Base-by-base conservation (phyloP, 768 basidiomycete species). In the Melanogaster broomeanus region DNA sequence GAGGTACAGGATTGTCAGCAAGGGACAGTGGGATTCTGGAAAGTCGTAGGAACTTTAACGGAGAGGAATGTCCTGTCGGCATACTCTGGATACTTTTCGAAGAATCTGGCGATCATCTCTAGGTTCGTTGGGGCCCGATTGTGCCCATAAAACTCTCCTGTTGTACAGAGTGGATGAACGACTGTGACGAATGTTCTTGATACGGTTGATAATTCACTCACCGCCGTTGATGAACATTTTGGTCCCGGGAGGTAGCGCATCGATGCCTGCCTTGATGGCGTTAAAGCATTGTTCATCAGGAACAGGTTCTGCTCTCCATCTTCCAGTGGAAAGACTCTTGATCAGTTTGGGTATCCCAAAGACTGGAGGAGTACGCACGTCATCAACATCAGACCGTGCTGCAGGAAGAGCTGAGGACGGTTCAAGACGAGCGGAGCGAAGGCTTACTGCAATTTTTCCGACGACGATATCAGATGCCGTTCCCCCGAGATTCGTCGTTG, bases 241-340 rank as follows among this genome's bases (percentile, higher is more conserved):
- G 28, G 64, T 67, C 15, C 75, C 78, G 0, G 69, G 55, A 1
- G 77, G 76, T 30, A 77, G 59, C 0, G 70, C 64, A 33, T 76
- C 71, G 51, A 80, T 59, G 6, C 75, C 76, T 11, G 75, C 76
- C 61, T 80, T 82, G 70, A 88, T 85, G 2, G 82, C 72, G 19
- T 77, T 80, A 53, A 88, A 86, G 9, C 78, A 79, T 30, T 81
- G 74, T 47, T 83, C 83, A 49, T 88, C 84, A 2, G 80, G 68
- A 30, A 76, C 66, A 10, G 74, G 72, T 16, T 60, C 66, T 10
- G 76, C 71, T 15, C 59, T 76, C 83, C 76, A 80, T 39, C 74
- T n/a, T n/a, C n/a, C n/a, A n/a, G n/a, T 72, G 51, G 1, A 40
- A 15, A 18, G 18, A 1, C 2, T 5, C 15, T 6, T 21, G 33